phyloP scores from a whole-genome alignment of 2,329 filamentous ascomycete species.

The Cladobotryum mycophilum region DNA sequence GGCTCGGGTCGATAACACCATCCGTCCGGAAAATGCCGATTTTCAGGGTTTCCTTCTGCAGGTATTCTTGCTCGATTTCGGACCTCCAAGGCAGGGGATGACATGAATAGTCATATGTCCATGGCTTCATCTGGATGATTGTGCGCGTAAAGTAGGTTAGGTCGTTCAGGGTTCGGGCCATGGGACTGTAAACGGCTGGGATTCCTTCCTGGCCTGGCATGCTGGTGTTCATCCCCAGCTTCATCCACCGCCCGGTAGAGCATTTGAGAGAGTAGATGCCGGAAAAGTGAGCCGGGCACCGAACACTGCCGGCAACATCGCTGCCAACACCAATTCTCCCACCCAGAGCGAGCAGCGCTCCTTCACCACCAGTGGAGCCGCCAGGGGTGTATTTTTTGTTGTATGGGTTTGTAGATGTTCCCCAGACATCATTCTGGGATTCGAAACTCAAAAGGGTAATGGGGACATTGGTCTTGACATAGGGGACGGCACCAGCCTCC shows the following conservation, averaged over 20 bases:
- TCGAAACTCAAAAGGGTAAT: conserved; percentile 84
- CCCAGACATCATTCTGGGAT: conserved; percentile 73
- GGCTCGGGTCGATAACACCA: conserved; percentile 77
- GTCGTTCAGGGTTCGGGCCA: conserved; percentile 80
- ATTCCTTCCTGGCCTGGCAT: conserved; percentile 93
- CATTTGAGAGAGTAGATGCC: conserved; percentile 84
- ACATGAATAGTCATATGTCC: conserved; percentile 81
- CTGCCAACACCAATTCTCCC: conserved; percentile 85
- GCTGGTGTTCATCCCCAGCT: conserved; percentile 73
- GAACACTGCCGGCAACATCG: conserved; percentile 84
- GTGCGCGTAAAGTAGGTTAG: conserved; percentile 76
- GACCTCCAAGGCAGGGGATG: conserved; percentile 77
- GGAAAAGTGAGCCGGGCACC: conserved; percentile 80
- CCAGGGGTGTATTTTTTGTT: conserved; percentile 79
- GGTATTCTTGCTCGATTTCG: conserved; percentile 52
- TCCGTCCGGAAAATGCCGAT: conserved; percentile 76
- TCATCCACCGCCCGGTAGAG: conserved; percentile 86
- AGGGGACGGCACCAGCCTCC: conserved; percentile 81
- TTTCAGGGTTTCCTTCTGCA: conserved; percentile 56
- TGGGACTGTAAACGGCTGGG: conserved; percentile 82
- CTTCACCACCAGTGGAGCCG: conserved; percentile 82
- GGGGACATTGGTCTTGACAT: conserved; percentile 87
- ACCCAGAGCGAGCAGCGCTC: conserved; percentile 72
- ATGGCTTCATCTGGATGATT: conserved; percentile 75
- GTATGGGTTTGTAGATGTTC: conserved; percentile 74